Percentiles rank a stretch among this genome's conserved stretches.
Evolutionary conservation across 2,329 filamentous ascomycete species (phyloP).

Genomic region (Neonectria faginata): DNA sequence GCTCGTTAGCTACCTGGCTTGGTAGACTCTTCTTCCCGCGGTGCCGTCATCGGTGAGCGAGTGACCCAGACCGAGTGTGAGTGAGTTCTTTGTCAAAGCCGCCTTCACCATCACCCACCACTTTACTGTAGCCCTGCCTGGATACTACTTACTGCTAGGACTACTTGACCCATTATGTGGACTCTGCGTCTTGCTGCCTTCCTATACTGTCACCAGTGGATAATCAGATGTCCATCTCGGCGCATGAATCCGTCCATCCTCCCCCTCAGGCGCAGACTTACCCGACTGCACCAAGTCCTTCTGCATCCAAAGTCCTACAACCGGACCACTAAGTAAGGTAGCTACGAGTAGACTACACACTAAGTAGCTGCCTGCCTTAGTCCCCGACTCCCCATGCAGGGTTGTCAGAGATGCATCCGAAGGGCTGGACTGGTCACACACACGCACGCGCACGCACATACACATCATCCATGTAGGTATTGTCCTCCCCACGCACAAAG

Average conservation of each 20-base stretch:
- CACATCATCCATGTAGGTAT: too few relatives aligned
- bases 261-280: neutral
- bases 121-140: neutral
- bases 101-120: neutral
- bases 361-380: neutral
- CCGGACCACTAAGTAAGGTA: too few relatives aligned
- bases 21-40: neutral
- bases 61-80: neutral
- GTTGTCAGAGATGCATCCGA: neutral
- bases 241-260: constrained; percentile 17
- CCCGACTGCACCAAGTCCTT: neutral
- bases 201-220: constrained; percentile 14
- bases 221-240: constrained; percentile 19
- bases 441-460: neutral
- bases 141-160: too few relatives aligned
- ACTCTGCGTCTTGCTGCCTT: constrained; percentile 16
- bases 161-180: constrained; percentile 13
- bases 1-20: neutral
- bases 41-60: neutral
- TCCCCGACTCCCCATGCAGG: neutral
- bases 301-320: too few relatives aligned
- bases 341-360: too few relatives aligned
- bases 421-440: neutral
- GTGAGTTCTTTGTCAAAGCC: neutral
- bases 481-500: neutral